Conservation (phyloP, 139 green algal genomes). For the Chlorella sp. region DNA sequence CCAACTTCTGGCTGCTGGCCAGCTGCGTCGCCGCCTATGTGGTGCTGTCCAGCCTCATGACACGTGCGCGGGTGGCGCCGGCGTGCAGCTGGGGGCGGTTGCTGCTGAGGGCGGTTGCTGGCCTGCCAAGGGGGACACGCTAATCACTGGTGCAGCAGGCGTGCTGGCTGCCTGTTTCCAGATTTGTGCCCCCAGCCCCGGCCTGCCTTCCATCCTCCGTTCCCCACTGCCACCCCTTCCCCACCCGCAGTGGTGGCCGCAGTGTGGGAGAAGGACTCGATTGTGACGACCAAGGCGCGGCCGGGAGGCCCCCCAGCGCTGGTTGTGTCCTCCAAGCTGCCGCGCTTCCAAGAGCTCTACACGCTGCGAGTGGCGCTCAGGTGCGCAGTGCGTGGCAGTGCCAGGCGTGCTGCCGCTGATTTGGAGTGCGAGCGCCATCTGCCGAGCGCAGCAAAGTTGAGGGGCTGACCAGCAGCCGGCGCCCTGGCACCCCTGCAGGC, state of each 20-base stretch:
- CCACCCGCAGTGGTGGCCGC: conserved; percentile 37
- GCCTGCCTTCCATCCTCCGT: no score
- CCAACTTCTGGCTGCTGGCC: conserved; percentile 62
- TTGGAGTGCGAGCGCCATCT: neutral
- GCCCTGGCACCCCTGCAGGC: conserved; percentile 1
- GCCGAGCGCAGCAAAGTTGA: no score
- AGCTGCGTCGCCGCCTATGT: conserved; percentile 71
- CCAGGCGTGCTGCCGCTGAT: neutral
- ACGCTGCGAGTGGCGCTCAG: conserved; percentile 46
- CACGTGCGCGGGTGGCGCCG: conserved; percentile 18
- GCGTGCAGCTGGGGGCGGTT: neutral
- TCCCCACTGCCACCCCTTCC: no score
- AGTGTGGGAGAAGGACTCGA: conserved; percentile 66
- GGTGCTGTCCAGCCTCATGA: conserved; percentile 59
- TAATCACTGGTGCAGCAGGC: neutral
- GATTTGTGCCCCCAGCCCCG: neutral
- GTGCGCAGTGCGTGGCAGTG: neutral
- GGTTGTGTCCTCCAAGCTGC: conserved; percentile 43
- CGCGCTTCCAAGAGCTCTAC: conserved; percentile 50
- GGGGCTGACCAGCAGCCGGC: neutral
- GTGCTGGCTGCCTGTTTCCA: neutral
- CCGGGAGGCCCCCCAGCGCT: conserved; percentile 8
- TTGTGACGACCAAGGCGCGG: conserved; percentile 54
- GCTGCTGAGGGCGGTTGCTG: no score
- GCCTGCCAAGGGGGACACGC: neutral